These are phyloP conservation scores for Suillus subalutaceus DNA, from an alignment of 768 basidiomycete genomes.

Conservation along the genomic window DNA sequence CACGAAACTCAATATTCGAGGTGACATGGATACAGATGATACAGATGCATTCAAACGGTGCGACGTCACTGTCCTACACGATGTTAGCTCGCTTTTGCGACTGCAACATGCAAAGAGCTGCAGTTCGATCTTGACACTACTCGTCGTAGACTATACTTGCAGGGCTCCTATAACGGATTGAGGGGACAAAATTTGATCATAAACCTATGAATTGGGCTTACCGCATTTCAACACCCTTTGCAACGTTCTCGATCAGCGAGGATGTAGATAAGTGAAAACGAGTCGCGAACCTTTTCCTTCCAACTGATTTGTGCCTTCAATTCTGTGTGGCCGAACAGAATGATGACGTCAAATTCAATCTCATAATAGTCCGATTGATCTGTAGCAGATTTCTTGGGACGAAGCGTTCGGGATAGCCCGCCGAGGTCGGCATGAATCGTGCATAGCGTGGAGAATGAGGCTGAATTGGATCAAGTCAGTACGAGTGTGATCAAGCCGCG, in stretches of 20 bases:
- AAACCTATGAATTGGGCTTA: conserved; percentile 6
- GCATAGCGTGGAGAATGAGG: conserved; percentile 12
- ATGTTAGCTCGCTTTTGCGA: background rate
- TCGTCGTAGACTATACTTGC: conserved; percentile 9
- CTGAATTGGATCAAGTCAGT: conserved; percentile 6
- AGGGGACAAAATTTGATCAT: background rate
- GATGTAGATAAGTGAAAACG: background rate
- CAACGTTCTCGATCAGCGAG: background rate
- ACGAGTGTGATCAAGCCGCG: background rate
- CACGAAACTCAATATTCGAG: background rate
- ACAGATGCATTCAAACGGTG: too few relatives aligned
- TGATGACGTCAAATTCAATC: conserved; percentile 33
- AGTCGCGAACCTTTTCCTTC: conserved; percentile 35
- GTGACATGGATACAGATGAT: background rate
- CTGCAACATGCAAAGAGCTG: background rate
- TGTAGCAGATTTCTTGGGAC: background rate
- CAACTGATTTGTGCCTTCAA: conserved; percentile 44
- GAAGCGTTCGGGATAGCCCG: background rate
- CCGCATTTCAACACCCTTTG: conserved; percentile 37
- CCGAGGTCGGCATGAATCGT: conserved; percentile 13
- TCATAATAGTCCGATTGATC: conserved; percentile 22
- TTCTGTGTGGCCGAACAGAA: conserved; percentile 42
- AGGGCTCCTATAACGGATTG: background rate
- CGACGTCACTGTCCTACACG: background rate
- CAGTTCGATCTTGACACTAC: background rate